These are phyloP conservation scores for Trichoderma polysporum DNA, from an alignment of 2,329 filamentous ascomycete species.

Conservation along the genomic window DNA sequence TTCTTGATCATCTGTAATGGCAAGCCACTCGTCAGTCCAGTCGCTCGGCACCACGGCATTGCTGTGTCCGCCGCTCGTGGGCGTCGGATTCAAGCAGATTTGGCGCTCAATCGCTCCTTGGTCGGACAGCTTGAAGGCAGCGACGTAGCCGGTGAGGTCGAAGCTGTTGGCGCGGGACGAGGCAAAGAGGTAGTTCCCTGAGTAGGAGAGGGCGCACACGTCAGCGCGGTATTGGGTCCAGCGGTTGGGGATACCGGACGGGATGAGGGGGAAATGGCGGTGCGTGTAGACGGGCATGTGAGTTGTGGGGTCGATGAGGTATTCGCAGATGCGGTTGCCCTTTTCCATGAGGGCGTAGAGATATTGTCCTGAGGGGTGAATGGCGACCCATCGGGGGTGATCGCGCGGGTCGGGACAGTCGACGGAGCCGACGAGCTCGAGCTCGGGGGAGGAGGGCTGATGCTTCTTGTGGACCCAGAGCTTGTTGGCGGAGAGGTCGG, in stretches of 20 bases:
- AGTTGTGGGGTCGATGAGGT: conserved; percentile 71
- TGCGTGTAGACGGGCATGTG: conserved; percentile 77
- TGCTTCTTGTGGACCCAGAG: conserved; percentile 80
- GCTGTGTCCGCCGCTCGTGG: conserved; percentile 82
- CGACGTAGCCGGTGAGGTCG: conserved; percentile 76
- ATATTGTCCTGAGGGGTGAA: conserved; percentile 74
- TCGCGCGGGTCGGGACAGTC: conserved; percentile 69
- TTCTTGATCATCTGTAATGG: conserved; percentile 83
- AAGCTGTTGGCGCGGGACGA: conserved; percentile 77
- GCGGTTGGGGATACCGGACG: conserved; percentile 60
- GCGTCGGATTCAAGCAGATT: conserved; percentile 78
- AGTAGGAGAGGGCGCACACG: conserved; percentile 71
- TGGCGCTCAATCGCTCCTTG: conserved; percentile 73
- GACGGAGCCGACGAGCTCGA: conserved; percentile 70
- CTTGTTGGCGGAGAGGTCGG: conserved; percentile 74
- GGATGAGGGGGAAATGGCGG: conserved; percentile 74
- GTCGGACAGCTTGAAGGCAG: conserved; percentile 70
- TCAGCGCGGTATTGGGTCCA: conserved; percentile 76
- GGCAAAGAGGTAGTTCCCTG: conserved; percentile 76
- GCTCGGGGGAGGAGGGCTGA: conserved; percentile 44
- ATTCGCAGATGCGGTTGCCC: conserved; percentile 81
- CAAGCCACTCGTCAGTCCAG: conserved; percentile 87
- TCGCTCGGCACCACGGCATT: conserved; percentile 84
- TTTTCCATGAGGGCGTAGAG: conserved; percentile 87
- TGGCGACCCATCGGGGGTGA: conserved; percentile 85